Evolutionary conservation across 1,139 yeast species (phyloP), one percentile per base, ranked within the genome.

Genomic region (Pichia sp.): DNA sequence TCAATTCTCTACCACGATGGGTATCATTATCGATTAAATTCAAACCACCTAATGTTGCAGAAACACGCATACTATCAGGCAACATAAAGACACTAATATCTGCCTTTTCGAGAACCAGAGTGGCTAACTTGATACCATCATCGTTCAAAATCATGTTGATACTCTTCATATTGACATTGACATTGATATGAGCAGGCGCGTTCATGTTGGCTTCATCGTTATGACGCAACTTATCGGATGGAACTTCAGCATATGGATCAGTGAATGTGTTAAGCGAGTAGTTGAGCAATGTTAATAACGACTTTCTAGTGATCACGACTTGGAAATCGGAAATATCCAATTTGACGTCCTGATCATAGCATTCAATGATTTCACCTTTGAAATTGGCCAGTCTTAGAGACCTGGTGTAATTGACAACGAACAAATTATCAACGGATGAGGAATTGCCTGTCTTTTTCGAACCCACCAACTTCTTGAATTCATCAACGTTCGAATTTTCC

Each of bases 201-300:
- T 74, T 71, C 11, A 75, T 78, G 22, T 69, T 73, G 50, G 75
- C 77, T n/a, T 68, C 65, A 31, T 76, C 75, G 57, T 83, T 82
- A 55, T 85, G 89, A 47, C 83, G 79, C 50, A 85, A 69, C 31
- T 73, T 80, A 66, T 83, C 89, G 0, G 88, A 83, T 1, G 88
- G 85, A 1, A 80, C 69, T 27, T 78, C 83, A 15, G 91, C 88
- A 53, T 80, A 73, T 0, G 90, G 91, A 64, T 83, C 86, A 0
- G 96, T 85, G 62, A 93, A 93, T 0, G 98, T 93, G 41, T 91
- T 87, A 60, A 91, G 72, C 3, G 85, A 72, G 62, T 85, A 94
- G 64, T 90, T 94, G 54, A 93, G 68, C 15, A 93, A 69, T 4
- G 96, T 85, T 55, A 93, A 72, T 22, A 87, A 69, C 1, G 96